Conservation (phyloP, 1,139 yeast species). For the Sugiyamaella neomexicana region DNA sequence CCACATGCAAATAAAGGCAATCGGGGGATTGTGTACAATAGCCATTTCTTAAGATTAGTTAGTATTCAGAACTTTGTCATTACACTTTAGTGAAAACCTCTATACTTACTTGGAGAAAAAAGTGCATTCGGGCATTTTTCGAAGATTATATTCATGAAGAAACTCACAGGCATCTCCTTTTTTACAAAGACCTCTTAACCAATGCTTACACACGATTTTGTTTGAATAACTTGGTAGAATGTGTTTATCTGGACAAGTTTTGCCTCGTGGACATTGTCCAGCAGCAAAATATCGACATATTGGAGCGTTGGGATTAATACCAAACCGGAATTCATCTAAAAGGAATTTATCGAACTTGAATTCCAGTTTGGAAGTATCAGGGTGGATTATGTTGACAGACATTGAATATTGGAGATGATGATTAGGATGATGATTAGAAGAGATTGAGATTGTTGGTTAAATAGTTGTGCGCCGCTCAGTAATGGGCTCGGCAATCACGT, state of each 20-base stretch:
- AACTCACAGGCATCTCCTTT: constrained; percentile 97
- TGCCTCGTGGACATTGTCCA: constrained; percentile 82
- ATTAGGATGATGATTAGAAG: not conserved
- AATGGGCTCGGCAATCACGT: constrained; percentile 9
- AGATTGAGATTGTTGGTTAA: not conserved
- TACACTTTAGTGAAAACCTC: no score
- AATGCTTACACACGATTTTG: constrained; percentile 90
- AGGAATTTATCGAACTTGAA: constrained; percentile 86
- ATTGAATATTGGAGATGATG: constrained; percentile 6
- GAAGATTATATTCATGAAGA: constrained; percentile 87
- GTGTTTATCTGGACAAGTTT: constrained; percentile 84
- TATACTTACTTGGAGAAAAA: constrained; percentile 63
- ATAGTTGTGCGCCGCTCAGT: constrained; percentile 1
- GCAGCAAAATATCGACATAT: constrained; percentile 76
- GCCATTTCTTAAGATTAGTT: constrained; percentile 53
- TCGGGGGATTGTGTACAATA: constrained; percentile 94
- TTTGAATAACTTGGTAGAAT: constrained; percentile 78
- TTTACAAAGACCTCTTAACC: constrained; percentile 96
- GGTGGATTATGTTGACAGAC: constrained; percentile 28
- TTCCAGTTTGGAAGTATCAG: constrained; percentile 44
- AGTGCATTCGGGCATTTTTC: constrained; percentile 97
- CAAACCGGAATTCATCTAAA: constrained; percentile 75
- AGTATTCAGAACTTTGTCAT: not conserved
- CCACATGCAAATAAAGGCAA: constrained; percentile 88
- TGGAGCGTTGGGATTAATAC: constrained; percentile 88